Conservation (phyloP, 768 basidiomycete species). For the Termitomyces sp. region DNA sequence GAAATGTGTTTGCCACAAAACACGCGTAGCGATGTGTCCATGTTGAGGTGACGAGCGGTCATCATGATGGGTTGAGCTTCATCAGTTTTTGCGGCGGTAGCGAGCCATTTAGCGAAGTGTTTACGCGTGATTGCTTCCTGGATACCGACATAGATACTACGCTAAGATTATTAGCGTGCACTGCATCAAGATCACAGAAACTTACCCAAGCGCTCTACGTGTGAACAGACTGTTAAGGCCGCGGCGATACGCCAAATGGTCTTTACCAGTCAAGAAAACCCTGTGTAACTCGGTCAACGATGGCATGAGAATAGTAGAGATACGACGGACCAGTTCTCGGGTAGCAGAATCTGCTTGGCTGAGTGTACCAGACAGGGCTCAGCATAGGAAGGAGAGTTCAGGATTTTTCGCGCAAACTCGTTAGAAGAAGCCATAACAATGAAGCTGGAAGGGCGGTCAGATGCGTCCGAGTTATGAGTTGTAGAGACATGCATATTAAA, state of each 20-base stretch:
- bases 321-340: slow-evolving; percentile 77
- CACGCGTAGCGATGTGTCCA: slow-evolving; percentile 94
- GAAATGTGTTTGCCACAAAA: slow-evolving; percentile 94
- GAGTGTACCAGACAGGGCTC: slow-evolving; percentile 94
- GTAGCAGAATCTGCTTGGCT: slow-evolving; percentile 80
- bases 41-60: slow-evolving; percentile 90
- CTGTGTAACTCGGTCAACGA: slow-evolving; percentile 34
- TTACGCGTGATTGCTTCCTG: slow-evolving; percentile 83
- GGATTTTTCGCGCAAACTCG: slow-evolving; percentile 89
- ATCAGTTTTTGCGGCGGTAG: slow-evolving; percentile 45
- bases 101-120: slow-evolving; percentile 75
- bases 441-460: slow-evolving; percentile 57
- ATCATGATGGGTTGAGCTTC: slow-evolving; percentile 74
- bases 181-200: background rate
- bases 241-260: slow-evolving; percentile 90
- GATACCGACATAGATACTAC: slow-evolving; percentile 77
- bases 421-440: slow-evolving; percentile 98
- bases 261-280: slow-evolving; percentile 97
- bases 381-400: slow-evolving; percentile 90
- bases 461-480: background rate
- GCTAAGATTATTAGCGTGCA: background rate
- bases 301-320: background rate
- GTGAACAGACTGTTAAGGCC: slow-evolving; percentile 92
- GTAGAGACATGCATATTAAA: slow-evolving; percentile 85
- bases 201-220: slow-evolving; percentile 85